A percentile compares a stretch with the other conserved stretches of the same genome.
Evolutionary conservation across 2,329 filamentous ascomycete genomes (phyloP).

Genomic region (Nectriaceae sp.): DNA sequence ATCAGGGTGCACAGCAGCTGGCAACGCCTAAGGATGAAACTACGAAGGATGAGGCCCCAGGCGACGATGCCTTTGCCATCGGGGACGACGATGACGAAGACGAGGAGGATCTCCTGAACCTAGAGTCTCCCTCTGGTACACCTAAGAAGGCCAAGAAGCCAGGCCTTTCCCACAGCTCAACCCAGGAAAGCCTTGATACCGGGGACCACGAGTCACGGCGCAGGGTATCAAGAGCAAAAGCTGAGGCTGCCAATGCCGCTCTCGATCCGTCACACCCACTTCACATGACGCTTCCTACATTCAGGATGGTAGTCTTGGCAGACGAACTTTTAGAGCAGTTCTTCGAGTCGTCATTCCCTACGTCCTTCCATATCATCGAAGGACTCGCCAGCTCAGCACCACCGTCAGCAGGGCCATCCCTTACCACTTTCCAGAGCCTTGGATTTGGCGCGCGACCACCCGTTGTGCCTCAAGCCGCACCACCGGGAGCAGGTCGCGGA

Average conservation of each 20-base stretch:
- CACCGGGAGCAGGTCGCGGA: conserved; percentile 63
- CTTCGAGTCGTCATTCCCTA: conserved; percentile 93
- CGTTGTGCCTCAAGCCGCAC: conserved; percentile 40
- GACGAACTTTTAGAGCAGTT: conserved; percentile 96
- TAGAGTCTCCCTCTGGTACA: conserved; percentile 50
- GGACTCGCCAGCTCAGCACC: conserved; percentile 42
- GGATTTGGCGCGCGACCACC: conserved; percentile 51
- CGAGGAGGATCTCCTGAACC: conserved; percentile 61
- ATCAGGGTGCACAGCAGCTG: conserved; percentile 47
- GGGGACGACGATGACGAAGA: conserved; percentile 69
- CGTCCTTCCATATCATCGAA: conserved; percentile 87
- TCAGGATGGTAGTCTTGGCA: conserved; percentile 96
- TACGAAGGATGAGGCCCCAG: conserved; percentile 24
- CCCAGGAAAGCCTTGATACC: conserved; percentile 13
- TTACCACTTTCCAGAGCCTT: conserved; percentile 83
- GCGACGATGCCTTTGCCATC: conserved; percentile 66
- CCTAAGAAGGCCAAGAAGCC: conserved; percentile 46
- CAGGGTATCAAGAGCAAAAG: conserved; percentile 63
- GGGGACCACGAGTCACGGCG: conserved; percentile 27
- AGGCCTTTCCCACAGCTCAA: conserved; percentile 41
- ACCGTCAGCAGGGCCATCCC: conserved; percentile 54
- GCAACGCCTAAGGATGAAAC: conserved; percentile 24
- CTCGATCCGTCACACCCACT: conserved; percentile 91
- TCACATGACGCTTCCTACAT: conserved; percentile 94
- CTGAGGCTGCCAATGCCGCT: conserved; percentile 82